Conservation (phyloP, 2,329 filamentous ascomycete genomes). For the Cordyceps fumosorosea region DNA sequence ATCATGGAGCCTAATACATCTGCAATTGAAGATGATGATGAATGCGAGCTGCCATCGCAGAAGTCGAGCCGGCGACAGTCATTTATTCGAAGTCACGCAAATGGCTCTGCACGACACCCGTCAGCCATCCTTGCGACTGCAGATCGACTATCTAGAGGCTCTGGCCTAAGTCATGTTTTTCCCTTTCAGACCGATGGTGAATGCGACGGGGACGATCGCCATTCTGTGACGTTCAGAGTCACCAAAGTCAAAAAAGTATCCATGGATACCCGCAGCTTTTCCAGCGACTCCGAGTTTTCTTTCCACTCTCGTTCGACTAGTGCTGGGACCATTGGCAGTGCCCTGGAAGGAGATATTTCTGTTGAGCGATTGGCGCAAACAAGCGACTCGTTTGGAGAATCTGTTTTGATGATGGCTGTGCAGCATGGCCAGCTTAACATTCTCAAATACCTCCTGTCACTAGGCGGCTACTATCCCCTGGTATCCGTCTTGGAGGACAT, state of each 20-base stretch:
- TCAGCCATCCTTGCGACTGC: conserved; percentile 36
- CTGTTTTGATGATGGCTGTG: conserved; percentile 80
- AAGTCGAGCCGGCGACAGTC: conserved; percentile 39
- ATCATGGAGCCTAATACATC: conserved; percentile 69
- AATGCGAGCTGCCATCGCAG: conserved; percentile 29
- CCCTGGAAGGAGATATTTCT: conserved; percentile 78
- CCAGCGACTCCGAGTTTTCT: conserved; percentile 77
- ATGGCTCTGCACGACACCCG: conserved; percentile 36
- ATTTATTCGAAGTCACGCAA: conserved; percentile 40
- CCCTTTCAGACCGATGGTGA: conserved; percentile 61
- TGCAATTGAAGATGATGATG: conserved; percentile 40
- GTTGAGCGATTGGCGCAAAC: conserved; percentile 72
- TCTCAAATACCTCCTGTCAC: conserved; percentile 71
- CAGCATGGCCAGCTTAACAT: conserved; percentile 64
- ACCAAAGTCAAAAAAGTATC: conserved; percentile 72
- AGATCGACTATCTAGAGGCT: conserved; percentile 49
- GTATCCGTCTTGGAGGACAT: conserved; percentile 70
- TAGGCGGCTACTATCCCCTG: conserved; percentile 69
- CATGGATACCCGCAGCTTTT: conserved; percentile 84
- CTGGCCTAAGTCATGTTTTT: conserved; percentile 75
- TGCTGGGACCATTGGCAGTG: conserved; percentile 64
- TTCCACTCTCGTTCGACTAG: conserved; percentile 75
- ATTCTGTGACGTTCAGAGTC: conserved; percentile 20
- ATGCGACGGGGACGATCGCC: conserved; percentile 29
- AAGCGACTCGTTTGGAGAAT: conserved; percentile 66